These are phyloP conservation scores for Lasiosphaeris hirsuta DNA, from an alignment of 495 filamentous ascomycete genomes.

Conservation along the genomic window DNA sequence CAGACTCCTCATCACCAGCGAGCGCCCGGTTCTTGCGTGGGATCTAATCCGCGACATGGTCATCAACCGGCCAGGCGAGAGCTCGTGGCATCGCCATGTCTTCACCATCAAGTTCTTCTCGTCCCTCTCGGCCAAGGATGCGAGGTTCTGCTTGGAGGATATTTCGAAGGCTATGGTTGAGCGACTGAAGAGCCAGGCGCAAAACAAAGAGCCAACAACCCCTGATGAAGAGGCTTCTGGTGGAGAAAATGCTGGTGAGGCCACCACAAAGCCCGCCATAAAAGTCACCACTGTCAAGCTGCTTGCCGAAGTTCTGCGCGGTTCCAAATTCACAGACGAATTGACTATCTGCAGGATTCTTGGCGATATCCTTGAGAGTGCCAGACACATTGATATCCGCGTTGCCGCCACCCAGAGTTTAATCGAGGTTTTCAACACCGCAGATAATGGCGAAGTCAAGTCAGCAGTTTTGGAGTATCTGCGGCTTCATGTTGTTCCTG, in stretches of 20 bases:
- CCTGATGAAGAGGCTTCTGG: background rate
- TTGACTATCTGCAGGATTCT: slow-evolving; percentile 27
- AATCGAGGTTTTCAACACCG: slow-evolving; percentile 23
- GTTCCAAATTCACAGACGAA: slow-evolving; percentile 29
- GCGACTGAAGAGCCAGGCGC: slow-evolving; percentile 27
- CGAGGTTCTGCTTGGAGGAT: slow-evolving; percentile 26
- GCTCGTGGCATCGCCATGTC: slow-evolving; percentile 37
- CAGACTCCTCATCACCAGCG: slow-evolving; percentile 9
- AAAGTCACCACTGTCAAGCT: slow-evolving; percentile 42
- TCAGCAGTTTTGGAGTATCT: slow-evolving; percentile 23
- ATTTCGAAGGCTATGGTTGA: slow-evolving; percentile 31
- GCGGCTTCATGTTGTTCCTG: slow-evolving; percentile 26
- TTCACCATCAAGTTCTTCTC: slow-evolving; percentile 25
- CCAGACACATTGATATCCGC: slow-evolving; percentile 35
- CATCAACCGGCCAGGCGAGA: slow-evolving; percentile 33
- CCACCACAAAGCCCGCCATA: slow-evolving; percentile 16
- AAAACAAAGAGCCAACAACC: background rate
- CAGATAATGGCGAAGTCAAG: slow-evolving; percentile 5
- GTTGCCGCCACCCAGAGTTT: slow-evolving; percentile 32
- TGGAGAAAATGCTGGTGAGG: background rate
- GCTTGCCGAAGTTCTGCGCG: slow-evolving; percentile 35
- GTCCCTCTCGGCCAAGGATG: slow-evolving; percentile 24
- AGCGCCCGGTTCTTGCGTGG: slow-evolving; percentile 18
- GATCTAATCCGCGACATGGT: slow-evolving; percentile 29
- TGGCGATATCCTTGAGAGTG: slow-evolving; percentile 23